Evolutionary conservation across 1,284 basidiomycete species (phyloP).

Genomic region (Blastosporella zonata): DNA sequence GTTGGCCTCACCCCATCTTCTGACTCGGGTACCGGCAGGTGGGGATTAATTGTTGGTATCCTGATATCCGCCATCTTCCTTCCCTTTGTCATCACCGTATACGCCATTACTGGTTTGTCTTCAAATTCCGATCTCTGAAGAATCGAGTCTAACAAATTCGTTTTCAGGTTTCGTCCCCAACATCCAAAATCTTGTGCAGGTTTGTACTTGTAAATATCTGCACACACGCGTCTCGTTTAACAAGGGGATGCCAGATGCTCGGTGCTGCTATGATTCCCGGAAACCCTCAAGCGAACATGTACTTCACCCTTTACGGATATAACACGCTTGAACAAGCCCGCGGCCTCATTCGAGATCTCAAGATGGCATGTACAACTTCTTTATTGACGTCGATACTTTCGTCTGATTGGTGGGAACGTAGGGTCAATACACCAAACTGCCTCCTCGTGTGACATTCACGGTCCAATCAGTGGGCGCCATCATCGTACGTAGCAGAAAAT

Average conservation of each 20-base stretch:
- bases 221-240: neutral
- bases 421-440: constrained; percentile 64
- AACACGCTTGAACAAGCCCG: constrained; percentile 45
- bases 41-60: constrained; percentile 42
- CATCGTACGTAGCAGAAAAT: constrained; percentile 33
- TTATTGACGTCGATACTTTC: neutral
- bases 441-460: constrained; percentile 58
- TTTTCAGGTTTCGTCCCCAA: constrained; percentile 31
- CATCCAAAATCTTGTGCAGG: constrained; percentile 35
- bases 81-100: constrained; percentile 53
- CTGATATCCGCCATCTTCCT: constrained; percentile 50
- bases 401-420: constrained; percentile 9
- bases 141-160: constrained; percentile 22
- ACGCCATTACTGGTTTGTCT: constrained; percentile 46
- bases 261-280: constrained; percentile 39
- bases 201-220: constrained; percentile 11
- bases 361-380: constrained; percentile 32
- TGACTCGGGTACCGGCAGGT: constrained; percentile 22
- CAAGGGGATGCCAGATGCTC: constrained; percentile 30
- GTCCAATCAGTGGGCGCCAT: constrained; percentile 56
- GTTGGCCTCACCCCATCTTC: neutral
- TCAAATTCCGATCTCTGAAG: constrained; percentile 23
- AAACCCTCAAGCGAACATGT: constrained; percentile 46
- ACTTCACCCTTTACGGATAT: constrained; percentile 48
- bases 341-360: constrained; percentile 44